These are phyloP conservation scores for Agaricales sp. DNA, from an alignment of 1,284 basidiomycete genomes.

Conservation along the genomic window DNA sequence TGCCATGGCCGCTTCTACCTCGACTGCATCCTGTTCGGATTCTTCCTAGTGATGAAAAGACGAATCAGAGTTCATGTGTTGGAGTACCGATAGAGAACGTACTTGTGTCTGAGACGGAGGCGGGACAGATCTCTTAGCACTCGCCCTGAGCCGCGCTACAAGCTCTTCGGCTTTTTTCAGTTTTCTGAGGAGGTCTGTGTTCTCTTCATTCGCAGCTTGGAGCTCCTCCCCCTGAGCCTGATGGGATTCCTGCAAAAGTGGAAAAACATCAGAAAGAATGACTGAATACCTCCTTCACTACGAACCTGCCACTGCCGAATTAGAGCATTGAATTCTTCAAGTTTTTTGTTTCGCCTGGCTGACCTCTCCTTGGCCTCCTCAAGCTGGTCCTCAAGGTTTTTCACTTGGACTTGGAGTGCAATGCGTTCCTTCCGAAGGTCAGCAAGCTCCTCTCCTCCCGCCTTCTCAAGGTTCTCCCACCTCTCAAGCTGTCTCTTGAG, in stretches of 20 bases:
- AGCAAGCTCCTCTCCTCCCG: constrained; percentile 48
- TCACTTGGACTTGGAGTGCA: constrained; percentile 44
- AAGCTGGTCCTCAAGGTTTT: constrained; percentile 34
- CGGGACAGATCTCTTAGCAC: too few species aligned
- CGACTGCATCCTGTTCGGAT: neutral
- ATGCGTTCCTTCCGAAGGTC: constrained; percentile 40
- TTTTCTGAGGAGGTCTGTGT: neutral
- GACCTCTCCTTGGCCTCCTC: constrained; percentile 28
- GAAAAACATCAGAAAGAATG: neutral
- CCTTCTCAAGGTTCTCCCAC: constrained; percentile 57
- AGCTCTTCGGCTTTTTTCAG: neutral
- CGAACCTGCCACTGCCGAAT: constrained; percentile 34
- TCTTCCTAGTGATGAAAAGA: neutral
- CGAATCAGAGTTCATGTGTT: neutral
- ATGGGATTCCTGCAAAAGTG: neutral
- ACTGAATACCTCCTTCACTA: constrained; percentile 3
- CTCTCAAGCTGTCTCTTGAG: constrained; percentile 54
- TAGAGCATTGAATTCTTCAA: neutral
- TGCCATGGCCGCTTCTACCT: neutral
- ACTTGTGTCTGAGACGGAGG: neutral
- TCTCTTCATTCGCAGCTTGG: neutral
- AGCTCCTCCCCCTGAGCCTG: neutral
- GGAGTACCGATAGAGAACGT: neutral
- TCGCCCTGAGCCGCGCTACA: neutral
- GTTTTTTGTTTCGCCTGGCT: constrained; percentile 9